These are phyloP conservation scores for Saccharomycopsis vini DNA, from an alignment of 805 yeast genomes.

Conservation along the genomic window DNA sequence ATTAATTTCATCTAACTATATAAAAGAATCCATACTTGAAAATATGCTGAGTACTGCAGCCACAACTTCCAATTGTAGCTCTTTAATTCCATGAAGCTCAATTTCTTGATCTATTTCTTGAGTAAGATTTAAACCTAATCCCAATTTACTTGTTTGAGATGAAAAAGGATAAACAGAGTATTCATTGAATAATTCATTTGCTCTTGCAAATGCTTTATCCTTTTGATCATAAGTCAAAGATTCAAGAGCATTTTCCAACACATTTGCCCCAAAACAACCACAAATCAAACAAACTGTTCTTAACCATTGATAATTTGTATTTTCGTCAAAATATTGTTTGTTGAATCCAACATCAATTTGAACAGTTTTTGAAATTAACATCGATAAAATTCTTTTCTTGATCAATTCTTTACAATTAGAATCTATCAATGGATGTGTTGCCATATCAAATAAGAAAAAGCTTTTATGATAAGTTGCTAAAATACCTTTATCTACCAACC, in stretches of 20 bases:
- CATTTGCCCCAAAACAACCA: conserved; percentile 93
- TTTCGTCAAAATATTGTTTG: conserved; percentile 59
- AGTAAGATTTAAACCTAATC: conserved; percentile 63
- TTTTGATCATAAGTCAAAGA: conserved; percentile 76
- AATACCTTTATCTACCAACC: conserved; percentile 93
- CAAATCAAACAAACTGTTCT: conserved; percentile 77
- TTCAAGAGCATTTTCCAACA: conserved; percentile 78
- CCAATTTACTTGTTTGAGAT: conserved; percentile 51
- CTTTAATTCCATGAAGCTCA: conserved; percentile 40
- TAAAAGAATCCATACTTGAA: conserved; percentile 74
- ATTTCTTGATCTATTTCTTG: conserved; percentile 39
- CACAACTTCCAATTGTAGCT: conserved; percentile 72
- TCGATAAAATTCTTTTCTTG: conserved; percentile 57
- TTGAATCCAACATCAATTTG: conserved; percentile 42
- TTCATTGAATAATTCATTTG: conserved; percentile 82
- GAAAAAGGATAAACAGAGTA: conserved; percentile 82
- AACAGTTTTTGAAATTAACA: conserved; percentile 69
- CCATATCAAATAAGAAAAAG: conserved; percentile 93
- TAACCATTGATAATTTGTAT: conserved; percentile 57
- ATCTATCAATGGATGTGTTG: conserved; percentile 95
- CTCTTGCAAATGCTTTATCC: conserved; percentile 85
- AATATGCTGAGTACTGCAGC: conserved; percentile 91
- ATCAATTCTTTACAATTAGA: conserved; percentile 74
- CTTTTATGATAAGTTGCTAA: conserved; percentile 92
- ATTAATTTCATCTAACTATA: too few species aligned